Conservation (phyloP, 2,329 filamentous ascomycete genomes). For the Cladosporium cucumerinum region DNA sequence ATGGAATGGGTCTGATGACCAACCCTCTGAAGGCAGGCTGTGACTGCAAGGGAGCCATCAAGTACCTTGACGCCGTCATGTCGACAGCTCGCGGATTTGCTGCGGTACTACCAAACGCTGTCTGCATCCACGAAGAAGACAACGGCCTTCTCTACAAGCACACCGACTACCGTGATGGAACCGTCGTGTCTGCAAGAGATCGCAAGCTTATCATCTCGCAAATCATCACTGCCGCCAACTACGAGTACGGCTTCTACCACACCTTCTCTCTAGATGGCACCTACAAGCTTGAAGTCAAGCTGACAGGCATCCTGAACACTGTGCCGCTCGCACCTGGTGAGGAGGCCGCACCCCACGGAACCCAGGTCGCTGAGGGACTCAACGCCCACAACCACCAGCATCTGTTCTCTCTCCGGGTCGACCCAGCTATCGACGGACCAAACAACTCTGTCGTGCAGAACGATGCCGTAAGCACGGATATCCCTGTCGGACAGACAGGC, state of each 20-base stretch:
- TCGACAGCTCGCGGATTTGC: constrained; percentile 54
- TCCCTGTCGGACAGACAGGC: constrained; percentile 21
- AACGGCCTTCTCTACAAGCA: constrained; percentile 69
- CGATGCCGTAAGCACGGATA: constrained; percentile 47
- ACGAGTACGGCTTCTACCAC: constrained; percentile 66
- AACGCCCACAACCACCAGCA: constrained; percentile 70
- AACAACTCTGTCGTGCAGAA: constrained; percentile 53
- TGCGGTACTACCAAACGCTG: constrained; percentile 55
- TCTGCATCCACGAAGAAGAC: constrained; percentile 69
- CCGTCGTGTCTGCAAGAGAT: constrained; percentile 59
- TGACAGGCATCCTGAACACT: constrained; percentile 65
- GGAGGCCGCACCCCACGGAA: constrained; percentile 45
- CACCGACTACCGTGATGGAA: constrained; percentile 63
- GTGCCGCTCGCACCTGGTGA: constrained; percentile 50
- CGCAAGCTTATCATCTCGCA: constrained; percentile 65
- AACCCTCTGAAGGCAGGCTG: constrained; percentile 71
- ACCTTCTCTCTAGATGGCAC: constrained; percentile 63
- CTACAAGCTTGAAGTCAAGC: constrained; percentile 59
- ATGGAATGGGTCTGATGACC: constrained; percentile 62
- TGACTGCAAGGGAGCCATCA: constrained; percentile 57
- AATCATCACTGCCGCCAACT: constrained; percentile 67
- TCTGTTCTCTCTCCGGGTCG: constrained; percentile 63
- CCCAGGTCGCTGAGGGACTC: constrained; percentile 61
- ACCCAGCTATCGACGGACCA: constrained; percentile 60
- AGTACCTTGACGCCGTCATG: constrained; percentile 58